A percentile compares a stretch with the other conserved stretches of the same genome.
phyloP scores from a whole-genome alignment of 306 rosid species.

The Abrus pulchellus region DNA sequence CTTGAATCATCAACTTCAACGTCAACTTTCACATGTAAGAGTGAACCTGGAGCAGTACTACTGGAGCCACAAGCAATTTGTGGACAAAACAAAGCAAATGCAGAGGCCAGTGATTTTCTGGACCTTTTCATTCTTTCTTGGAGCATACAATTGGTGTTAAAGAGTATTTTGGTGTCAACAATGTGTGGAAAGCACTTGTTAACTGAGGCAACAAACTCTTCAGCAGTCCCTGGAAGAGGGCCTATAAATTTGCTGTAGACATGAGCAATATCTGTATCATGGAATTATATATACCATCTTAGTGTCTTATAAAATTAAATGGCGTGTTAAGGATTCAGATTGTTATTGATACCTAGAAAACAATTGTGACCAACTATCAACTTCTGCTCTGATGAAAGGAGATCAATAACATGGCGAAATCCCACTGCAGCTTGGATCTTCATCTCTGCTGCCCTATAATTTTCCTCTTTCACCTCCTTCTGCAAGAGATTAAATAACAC shows the following conservation, averaged over 20 bases:
- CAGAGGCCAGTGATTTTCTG: constrained; percentile 75
- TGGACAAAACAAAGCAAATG: constrained; percentile 83
- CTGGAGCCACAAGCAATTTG: constrained; percentile 69
- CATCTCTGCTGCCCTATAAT: constrained; percentile 56
- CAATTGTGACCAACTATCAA: constrained; percentile 92
- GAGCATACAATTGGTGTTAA: constrained; percentile 65
- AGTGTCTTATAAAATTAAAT: constrained; percentile 40
- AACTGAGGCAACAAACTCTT: constrained; percentile 80
- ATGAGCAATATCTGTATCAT: constrained; percentile 85
- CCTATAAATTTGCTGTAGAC: constrained; percentile 83
- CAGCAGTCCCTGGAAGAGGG: constrained; percentile 81
- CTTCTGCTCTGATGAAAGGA: constrained; percentile 85
- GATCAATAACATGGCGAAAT: constrained; percentile 95
- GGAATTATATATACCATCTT: constrained; percentile 46
- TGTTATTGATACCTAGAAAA: constrained; percentile 71
- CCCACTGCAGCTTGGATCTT: constrained; percentile 85
- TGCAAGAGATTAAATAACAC: constrained; percentile 50
- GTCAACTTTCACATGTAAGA: constrained; percentile 68
- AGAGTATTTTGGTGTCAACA: constrained; percentile 85
- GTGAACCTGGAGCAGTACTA: constrained; percentile 51
- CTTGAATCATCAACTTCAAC: constrained; percentile 87
- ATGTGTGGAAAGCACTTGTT: constrained; percentile 77
- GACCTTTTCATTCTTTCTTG: constrained; percentile 76
- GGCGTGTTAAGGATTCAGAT: constrained; percentile 27
- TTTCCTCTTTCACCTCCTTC: constrained; percentile 78